A percentile compares a stretch with the other conserved stretches of the same genome.
These are phyloP conservation scores for Neurospora sp. DNA, from an alignment of 495 filamentous ascomycete species.

Conservation along the genomic window DNA sequence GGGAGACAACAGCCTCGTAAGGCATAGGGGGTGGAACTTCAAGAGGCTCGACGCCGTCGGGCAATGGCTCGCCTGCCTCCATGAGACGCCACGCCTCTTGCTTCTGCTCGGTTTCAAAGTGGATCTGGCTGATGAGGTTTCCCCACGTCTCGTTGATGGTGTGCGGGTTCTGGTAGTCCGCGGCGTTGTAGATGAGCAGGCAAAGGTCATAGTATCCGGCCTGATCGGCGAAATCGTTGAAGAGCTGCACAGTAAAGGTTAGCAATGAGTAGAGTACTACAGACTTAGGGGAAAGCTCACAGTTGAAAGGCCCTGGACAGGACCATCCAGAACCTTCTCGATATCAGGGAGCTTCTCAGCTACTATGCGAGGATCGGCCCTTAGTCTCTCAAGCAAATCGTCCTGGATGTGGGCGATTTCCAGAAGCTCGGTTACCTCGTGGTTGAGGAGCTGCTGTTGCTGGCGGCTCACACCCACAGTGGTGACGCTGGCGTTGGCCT, in stretches of 20 bases:
- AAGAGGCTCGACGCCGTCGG: constrained; percentile 3
- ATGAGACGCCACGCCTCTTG: constrained; percentile 28
- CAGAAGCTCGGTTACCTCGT: constrained; percentile 74
- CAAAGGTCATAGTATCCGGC: constrained; percentile 87
- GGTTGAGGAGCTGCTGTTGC: constrained; percentile 63
- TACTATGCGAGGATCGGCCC: constrained; percentile 56
- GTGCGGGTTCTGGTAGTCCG: constrained; percentile 74
- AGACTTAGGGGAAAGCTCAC: constrained; percentile 40
- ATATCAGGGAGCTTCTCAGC: constrained; percentile 50
- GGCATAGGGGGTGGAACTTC: constrained; percentile 40
- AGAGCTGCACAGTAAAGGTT: constrained; percentile 52
- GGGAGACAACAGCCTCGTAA: constrained; percentile 68
- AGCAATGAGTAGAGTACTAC: constrained; percentile 8
- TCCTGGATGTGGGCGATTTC: constrained; percentile 94
- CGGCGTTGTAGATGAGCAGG: constrained; percentile 78
- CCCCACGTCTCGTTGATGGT: constrained; percentile 80
- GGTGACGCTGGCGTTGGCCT: constrained; percentile 72
- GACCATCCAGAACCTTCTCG: constrained; percentile 56
- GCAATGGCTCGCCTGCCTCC: constrained; percentile 7
- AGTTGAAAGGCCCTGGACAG: constrained; percentile 58
- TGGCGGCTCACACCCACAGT: constrained; percentile 63
- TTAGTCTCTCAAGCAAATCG: constrained; percentile 73
- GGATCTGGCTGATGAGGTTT: constrained; percentile 60
- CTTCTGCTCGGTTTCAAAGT: constrained; percentile 47
- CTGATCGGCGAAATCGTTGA: constrained; percentile 79